Percentiles rank a stretch among this genome's conserved stretches.
Evolutionary conservation across 257 asterid species (phyloP).

Genomic region (Solanum sparsipilum): DNA sequence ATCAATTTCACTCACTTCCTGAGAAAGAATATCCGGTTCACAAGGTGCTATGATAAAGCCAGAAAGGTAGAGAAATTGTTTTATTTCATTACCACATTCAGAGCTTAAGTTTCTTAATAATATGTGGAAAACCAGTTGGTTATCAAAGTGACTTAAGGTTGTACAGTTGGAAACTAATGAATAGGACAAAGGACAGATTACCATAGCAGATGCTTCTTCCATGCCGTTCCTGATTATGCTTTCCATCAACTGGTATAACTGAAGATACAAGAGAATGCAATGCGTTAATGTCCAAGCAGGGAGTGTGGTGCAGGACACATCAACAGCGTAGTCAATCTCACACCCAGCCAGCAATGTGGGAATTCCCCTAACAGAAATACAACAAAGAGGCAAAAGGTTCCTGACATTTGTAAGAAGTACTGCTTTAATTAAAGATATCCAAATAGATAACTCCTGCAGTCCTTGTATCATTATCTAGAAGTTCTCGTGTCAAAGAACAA

Average conservation of each 20-base stretch:
- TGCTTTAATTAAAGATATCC: neutral
- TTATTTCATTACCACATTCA: neutral
- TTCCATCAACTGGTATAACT: constrained; percentile 75
- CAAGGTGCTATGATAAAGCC: neutral
- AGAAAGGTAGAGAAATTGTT: neutral
- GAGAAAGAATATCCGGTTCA: neutral
- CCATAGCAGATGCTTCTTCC: constrained; percentile 49
- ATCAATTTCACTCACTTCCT: constrained; percentile 70
- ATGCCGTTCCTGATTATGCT: constrained; percentile 61
- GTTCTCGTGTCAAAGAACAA: neutral
- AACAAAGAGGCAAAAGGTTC: neutral
- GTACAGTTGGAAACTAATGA: neutral
- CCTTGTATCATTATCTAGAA: neutral
- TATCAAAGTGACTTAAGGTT: neutral
- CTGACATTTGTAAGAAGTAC: neutral
- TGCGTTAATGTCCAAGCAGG: neutral
- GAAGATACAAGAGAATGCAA: constrained; percentile 17
- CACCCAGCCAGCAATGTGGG: neutral
- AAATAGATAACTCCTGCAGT: neutral
- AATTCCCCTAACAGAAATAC: neutral
- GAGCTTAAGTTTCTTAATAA: neutral
- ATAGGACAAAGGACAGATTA: constrained; percentile 16
- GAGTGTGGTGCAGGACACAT: neutral
- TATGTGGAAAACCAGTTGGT: neutral
- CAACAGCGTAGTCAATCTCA: neutral